A percentile compares a stretch with the other conserved stretches of the same genome.
phyloP scores from a whole-genome alignment of 2,329 filamentous ascomycete species.

The Aspergillus novoparasiticus region DNA sequence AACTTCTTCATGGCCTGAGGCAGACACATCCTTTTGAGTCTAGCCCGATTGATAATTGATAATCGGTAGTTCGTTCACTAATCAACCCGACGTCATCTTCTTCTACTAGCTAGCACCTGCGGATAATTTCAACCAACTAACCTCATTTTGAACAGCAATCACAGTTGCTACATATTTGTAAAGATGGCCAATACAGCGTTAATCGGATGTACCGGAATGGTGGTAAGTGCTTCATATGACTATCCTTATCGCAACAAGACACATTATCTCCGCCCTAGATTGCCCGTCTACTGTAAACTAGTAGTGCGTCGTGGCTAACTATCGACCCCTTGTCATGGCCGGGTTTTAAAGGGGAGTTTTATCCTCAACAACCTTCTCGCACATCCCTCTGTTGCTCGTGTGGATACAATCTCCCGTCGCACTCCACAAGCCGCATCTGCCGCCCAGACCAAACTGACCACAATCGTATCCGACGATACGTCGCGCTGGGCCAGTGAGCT shows the following conservation, averaged over 20 bases:
- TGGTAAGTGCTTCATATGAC: constrained; percentile 40
- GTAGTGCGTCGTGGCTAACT: background rate
- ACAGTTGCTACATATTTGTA: background rate
- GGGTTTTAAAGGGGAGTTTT: constrained; percentile 62
- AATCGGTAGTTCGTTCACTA: background rate
- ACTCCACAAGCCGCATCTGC: constrained; percentile 43
- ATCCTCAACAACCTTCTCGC: constrained; percentile 64
- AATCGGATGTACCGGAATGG: constrained; percentile 52
- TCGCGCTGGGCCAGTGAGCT: constrained; percentile 68
- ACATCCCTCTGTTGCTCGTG: constrained; percentile 39
- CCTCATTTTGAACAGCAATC: background rate
- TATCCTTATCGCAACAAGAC: background rate
- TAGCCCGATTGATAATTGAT: constrained; percentile 1
- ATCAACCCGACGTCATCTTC: constrained; percentile 4
- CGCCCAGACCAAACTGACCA: constrained; percentile 63
- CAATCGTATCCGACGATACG: constrained; percentile 69
- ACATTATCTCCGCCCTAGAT: background rate
- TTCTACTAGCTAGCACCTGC: background rate
- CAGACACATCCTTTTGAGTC: background rate
- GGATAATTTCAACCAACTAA: background rate
- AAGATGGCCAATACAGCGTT: constrained; percentile 50
- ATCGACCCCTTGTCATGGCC: constrained; percentile 31
- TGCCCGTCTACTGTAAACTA: background rate
- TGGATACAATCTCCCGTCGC: constrained; percentile 51
- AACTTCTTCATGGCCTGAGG: constrained; percentile 5